Conservation (phyloP, 2,329 filamentous ascomycete species). For the Fusarium mangiferae region DNA sequence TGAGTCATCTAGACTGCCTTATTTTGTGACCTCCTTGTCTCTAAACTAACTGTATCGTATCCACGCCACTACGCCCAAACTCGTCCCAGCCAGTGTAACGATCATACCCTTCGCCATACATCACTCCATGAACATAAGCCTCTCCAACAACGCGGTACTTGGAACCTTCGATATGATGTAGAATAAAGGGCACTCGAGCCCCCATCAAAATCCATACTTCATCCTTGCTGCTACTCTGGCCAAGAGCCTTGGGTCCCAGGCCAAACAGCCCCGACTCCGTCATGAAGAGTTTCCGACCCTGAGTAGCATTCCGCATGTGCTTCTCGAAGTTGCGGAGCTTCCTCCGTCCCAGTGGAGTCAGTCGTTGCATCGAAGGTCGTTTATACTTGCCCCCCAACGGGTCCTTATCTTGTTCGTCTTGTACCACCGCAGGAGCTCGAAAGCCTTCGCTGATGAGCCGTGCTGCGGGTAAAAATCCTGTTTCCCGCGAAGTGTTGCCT, state of each 20-base stretch:
- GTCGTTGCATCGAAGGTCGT: neutral
- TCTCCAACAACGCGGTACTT: neutral
- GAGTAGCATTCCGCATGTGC: neutral
- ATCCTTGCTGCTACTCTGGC: neutral
- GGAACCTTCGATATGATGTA: neutral
- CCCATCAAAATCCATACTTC: neutral
- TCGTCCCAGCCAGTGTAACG: neutral
- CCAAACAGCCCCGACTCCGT: neutral
- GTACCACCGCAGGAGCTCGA: neutral
- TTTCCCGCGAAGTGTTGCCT: accelerated
- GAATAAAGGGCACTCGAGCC: neutral
- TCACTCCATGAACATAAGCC: neutral
- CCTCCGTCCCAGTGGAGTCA: neutral
- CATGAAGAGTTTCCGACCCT: neutral
- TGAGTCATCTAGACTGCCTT: neutral
- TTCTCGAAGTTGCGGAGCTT: neutral
- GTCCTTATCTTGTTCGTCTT: neutral
- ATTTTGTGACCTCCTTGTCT: neutral
- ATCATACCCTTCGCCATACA: neutral
- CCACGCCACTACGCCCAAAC: neutral
- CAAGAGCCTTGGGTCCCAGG: neutral
- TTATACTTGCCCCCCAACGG: neutral
- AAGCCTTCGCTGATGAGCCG: neutral
- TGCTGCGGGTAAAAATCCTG: neutral
- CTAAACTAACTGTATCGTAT: neutral